These are phyloP conservation scores for Ceratocystis variospora DNA, from an alignment of 2,329 filamentous ascomycete genomes.

Conservation along the genomic window DNA sequence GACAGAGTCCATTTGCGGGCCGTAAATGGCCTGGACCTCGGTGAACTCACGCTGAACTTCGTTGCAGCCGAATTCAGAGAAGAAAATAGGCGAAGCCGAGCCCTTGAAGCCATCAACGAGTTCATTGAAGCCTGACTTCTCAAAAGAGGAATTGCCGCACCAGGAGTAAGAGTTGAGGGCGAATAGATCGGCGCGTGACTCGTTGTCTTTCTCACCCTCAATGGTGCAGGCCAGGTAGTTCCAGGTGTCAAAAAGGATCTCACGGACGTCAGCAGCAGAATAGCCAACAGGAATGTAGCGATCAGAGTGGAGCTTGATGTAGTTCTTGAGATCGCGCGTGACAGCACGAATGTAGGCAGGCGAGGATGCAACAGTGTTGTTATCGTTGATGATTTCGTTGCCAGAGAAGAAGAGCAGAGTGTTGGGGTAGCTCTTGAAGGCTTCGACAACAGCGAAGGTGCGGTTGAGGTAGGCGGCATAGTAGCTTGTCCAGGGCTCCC, in stretches of 20 bases:
- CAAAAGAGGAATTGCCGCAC: slow-evolving; percentile 51
- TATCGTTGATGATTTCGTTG: slow-evolving; percentile 63
- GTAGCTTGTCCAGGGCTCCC: slow-evolving; percentile 46
- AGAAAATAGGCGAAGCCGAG: slow-evolving; percentile 62
- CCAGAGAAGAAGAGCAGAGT: slow-evolving; percentile 62
- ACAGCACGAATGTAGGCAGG: slow-evolving; percentile 63
- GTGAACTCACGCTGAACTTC: slow-evolving; percentile 56
- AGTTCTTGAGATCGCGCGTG: slow-evolving; percentile 67
- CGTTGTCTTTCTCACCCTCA: slow-evolving; percentile 39
- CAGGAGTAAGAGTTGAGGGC: slow-evolving; percentile 63
- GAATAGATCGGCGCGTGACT: slow-evolving; percentile 58
- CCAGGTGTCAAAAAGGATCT: slow-evolving; percentile 59
- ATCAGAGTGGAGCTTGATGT: slow-evolving; percentile 56
- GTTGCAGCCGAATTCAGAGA: slow-evolving; percentile 74
- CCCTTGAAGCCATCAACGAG: slow-evolving; percentile 52
- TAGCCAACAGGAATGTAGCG: slow-evolving; percentile 64
- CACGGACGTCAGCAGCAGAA: slow-evolving; percentile 65
- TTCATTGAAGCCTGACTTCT: slow-evolving; percentile 47
- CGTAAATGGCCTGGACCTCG: slow-evolving; percentile 61
- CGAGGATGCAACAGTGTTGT: slow-evolving; percentile 42
- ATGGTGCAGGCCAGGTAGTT: slow-evolving; percentile 59
- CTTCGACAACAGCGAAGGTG: slow-evolving; percentile 53
- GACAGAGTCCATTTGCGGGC: slow-evolving; percentile 50
- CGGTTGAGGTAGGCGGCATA: slow-evolving; percentile 48
- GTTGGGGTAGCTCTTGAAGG: slow-evolving; percentile 54